These are phyloP conservation scores for Euphorbia tirucalli DNA, from an alignment of 345 rosid species.

Conservation along the genomic window DNA sequence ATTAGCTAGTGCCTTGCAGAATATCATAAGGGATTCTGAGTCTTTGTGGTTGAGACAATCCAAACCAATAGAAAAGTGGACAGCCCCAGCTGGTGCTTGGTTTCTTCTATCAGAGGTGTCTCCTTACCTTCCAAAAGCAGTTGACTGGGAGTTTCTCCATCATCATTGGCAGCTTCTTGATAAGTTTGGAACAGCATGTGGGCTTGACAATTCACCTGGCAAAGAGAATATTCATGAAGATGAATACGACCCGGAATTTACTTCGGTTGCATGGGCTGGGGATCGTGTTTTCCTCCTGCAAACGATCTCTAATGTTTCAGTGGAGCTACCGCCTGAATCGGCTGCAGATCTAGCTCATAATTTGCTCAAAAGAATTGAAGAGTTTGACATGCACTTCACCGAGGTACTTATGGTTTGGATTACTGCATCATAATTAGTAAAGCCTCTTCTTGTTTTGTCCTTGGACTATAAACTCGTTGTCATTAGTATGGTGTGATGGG, in stretches of 20 bases:
- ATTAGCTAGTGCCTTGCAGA: constrained; percentile 65
- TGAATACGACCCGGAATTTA: constrained; percentile 36
- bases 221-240: constrained; percentile 35
- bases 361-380: constrained; percentile 70
- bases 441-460: background rate
- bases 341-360: constrained; percentile 90
- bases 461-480: background rate
- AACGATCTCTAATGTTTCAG: constrained; percentile 87
- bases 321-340: constrained; percentile 75
- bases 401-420: constrained; percentile 51
- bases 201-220: constrained; percentile 29
- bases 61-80: constrained; percentile 77
- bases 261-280: constrained; percentile 81
- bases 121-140: constrained; percentile 56
- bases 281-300: constrained; percentile 87
- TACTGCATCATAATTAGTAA: constrained; percentile 1
- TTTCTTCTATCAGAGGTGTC: constrained; percentile 94
- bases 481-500: background rate
- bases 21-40: constrained; percentile 71
- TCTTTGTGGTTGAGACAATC: constrained; percentile 74
- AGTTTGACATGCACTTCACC: constrained; percentile 77
- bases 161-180: constrained; percentile 90
- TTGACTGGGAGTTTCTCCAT: constrained; percentile 92
- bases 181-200: constrained; percentile 45
- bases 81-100: constrained; percentile 96